Evolutionary conservation across 805 yeast genomes (phyloP), one percentile per base, ranked within the genome.

Genomic region (Zygosaccharomyces siamensis): DNA sequence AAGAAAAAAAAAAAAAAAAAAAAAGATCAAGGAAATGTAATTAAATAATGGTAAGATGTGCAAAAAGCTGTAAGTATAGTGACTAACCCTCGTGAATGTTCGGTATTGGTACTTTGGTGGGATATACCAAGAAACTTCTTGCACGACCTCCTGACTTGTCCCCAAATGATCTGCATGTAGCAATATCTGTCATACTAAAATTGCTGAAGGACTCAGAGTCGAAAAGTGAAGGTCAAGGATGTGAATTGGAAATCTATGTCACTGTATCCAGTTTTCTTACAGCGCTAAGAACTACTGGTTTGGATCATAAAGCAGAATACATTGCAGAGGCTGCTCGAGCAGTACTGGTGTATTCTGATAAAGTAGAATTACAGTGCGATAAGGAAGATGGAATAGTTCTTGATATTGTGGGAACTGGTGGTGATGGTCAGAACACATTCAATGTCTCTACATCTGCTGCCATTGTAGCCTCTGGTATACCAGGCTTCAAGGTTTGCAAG

Each of bases 331-430:
- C 97, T 0, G 97, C 89, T 0, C 71, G 72, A 18, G 81, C 93
- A 1, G 78, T 92, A 23, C 70, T 86, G 51, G 79, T 80, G 57
- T 83, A 76, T 57, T 81, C 93, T 5, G 77, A 76, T 43, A 56
- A 72, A 1, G 77, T 88, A n/a, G 70, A 75, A 7, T 64, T 74
- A 2, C 18, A 27, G 8, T 31, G 43, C 7, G 43, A 28, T 7
- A 44, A 41, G 23, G 33, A 37, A 10, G 27, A 14, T n/a, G 45
- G 18, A 26, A 44, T 51, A 14, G 53, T 58, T 7, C 50, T 64
- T 23, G 99, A 93, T 66, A 87, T 93, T 27, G 99, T 93, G 5
- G 99, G 99, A 1, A 93, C 99, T 0, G 99, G 99, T 24, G 99
- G 99, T 12, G 99, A 93, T 64, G 97, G 97, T 1, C 96, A 93